Base-by-base conservation (phyloP, 768 basidiomycete species). In the Tremella yokohamensis region DNA sequence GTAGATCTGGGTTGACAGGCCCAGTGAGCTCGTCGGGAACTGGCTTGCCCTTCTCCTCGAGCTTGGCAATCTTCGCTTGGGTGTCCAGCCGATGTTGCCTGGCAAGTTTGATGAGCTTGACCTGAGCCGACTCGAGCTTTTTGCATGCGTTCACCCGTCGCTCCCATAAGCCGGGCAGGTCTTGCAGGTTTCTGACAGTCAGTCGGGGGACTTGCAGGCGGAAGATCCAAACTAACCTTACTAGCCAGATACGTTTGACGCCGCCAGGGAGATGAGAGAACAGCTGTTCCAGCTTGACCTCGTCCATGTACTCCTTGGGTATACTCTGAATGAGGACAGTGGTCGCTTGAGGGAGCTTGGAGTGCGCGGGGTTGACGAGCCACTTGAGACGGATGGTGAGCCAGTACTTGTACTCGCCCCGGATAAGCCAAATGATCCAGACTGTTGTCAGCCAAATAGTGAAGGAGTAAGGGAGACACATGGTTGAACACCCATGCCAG, bases 291-390 rank as follows among this genome's bases (percentile, higher is more conserved):
- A 96, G 80, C 2, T 84, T 84, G 7, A 80, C 76, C 64, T 87
- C 85, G 39, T 85, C 85, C 53, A 97, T 83, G 69, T 86, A 91
- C 49, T 83, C 82, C 29, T 80, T 78, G 6, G 92, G 91, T 4
- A 98, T 86, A 42, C 92, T 92, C 3, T 90, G 92, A 60, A 98
- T 81, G 44, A 98, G 84, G 19, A 98, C 81, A 2, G 94, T 93
- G 64, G 85, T 88, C 7, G 94, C 91, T 76, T 92, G 90, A 0
- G 90, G 84, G 8, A 87, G 84, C 40, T 82, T 82, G 0, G 89
- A 82, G 67, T 96, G 89, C 7, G 76, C 79, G 1, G 84, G 83
- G 61, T 84, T 82, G 64, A 92, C 83, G 37, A 98, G 84, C 78
- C 88, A 84, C 45, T 84, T 80, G 70, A 97, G 94, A 26, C 94